Evolutionary conservation across 441 rosid genomes (phyloP).

Genomic region (Adansonia grandidieri): DNA sequence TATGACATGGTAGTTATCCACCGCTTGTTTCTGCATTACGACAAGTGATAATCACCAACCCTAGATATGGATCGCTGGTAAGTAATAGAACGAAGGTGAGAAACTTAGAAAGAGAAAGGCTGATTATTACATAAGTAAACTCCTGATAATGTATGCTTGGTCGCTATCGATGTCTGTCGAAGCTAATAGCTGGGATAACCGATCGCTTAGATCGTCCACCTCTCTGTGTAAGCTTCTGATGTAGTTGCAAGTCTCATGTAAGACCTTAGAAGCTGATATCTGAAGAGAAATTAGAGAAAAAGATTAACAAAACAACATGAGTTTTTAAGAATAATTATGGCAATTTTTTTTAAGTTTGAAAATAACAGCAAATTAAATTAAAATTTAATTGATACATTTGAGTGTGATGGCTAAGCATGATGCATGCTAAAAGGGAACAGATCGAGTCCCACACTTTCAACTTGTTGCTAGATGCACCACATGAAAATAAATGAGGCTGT

Average conservation of each 20-base stretch:
- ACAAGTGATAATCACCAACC: neutral
- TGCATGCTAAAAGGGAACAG: slow-evolving; percentile 51
- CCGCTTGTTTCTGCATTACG: neutral
- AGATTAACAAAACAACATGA: neutral
- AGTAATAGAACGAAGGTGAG: neutral
- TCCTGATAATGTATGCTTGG: too few relatives aligned
- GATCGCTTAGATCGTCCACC: too few relatives aligned
- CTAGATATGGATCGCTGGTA: neutral
- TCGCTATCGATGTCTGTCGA: too few relatives aligned
- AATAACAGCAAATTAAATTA: neutral
- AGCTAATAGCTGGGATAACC: too few relatives aligned
- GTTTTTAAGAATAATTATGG: neutral
- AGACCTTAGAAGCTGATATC: too few relatives aligned
- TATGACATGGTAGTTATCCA: neutral
- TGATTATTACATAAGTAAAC: too few relatives aligned
- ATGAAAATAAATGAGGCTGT: slow-evolving; percentile 41
- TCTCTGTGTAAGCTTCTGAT: too few relatives aligned
- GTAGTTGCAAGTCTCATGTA: too few relatives aligned
- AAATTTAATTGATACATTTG: neutral
- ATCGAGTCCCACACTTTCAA: slow-evolving; percentile 62
- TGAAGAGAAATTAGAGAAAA: too few relatives aligned
- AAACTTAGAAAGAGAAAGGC: neutral
- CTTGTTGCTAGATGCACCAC: slow-evolving; percentile 36
- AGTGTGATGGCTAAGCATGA: slow-evolving; percentile 37
- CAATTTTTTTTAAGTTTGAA: neutral